Percentiles rank a stretch among this genome's conserved stretches.
These are phyloP conservation scores for Pseudogymnoascus sp. DNA, from an alignment of 2,329 filamentous ascomycete species.

Conservation along the genomic window DNA sequence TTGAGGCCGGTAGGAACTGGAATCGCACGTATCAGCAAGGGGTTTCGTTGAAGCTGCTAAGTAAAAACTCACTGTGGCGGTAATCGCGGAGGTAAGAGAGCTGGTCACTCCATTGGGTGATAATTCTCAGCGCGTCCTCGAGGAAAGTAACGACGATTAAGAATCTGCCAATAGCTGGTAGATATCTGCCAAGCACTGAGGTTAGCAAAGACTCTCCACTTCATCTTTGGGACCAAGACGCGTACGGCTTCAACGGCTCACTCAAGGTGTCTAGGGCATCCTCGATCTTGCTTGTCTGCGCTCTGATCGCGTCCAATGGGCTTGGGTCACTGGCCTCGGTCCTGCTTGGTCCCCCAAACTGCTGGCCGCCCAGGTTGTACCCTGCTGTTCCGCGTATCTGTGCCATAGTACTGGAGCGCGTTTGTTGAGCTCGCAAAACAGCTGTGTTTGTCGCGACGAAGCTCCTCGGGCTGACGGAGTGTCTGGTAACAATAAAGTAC, in stretches of 20 bases:
- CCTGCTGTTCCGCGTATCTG: constrained; percentile 50
- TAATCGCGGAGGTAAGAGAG: constrained; percentile 88
- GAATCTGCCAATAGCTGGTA: constrained; percentile 92
- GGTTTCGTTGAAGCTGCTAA: background rate
- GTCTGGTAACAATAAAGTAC: constrained; percentile 6
- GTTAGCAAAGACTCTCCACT: constrained; percentile 17
- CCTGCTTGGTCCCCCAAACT: constrained; percentile 30
- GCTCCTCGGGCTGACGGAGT: background rate
- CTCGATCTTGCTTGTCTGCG: constrained; percentile 98
- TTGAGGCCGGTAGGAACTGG: constrained; percentile 81
- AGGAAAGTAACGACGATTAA: constrained; percentile 97
- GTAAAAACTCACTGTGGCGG: constrained; percentile 67
- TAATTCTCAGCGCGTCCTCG: constrained; percentile 89
- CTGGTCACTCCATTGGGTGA: constrained; percentile 97
- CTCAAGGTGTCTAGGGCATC: constrained; percentile 80
- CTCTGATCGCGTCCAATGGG: constrained; percentile 73
- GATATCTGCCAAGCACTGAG: constrained; percentile 53
- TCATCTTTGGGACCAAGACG: constrained; percentile 25
- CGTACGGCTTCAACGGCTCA: constrained; percentile 92
- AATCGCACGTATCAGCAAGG: constrained; percentile 16
- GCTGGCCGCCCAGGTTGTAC: constrained; percentile 30
- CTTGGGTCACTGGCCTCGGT: constrained; percentile 30
- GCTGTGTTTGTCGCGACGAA: background rate
- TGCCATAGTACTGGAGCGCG: constrained; percentile 36
- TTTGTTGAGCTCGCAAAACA: background rate